Evolutionary conservation across 306 rosid species (phyloP).

Genomic region (Malus domestica): DNA sequence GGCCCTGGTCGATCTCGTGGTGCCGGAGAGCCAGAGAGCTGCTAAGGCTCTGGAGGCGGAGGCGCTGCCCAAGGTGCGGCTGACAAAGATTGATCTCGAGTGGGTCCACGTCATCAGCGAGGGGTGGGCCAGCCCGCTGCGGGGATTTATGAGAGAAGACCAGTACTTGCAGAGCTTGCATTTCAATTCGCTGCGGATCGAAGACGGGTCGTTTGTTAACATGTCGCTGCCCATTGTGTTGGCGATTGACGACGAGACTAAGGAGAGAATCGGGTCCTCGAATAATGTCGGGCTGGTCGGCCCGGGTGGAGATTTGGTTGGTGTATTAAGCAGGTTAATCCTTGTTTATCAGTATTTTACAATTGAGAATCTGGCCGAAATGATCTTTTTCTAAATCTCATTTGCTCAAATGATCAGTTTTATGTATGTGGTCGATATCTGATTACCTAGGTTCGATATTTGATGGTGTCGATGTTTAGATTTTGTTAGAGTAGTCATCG

Average conservation of each 20-base stretch:
- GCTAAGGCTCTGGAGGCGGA: constrained; percentile 42
- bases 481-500: too few relatives aligned
- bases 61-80: constrained; percentile 48
- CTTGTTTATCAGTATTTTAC: background rate
- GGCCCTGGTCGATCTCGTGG: constrained; percentile 63
- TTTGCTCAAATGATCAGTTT: too few relatives aligned
- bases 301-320: constrained; percentile 64
- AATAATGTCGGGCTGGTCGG: constrained; percentile 57
- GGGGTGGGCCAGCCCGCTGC: constrained; percentile 94
- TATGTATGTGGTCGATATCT: too few relatives aligned
- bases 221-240: constrained; percentile 95
- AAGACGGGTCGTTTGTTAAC: constrained; percentile 67
- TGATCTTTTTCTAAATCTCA: too few relatives aligned
- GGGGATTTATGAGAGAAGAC: constrained; percentile 89
- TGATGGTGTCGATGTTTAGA: too few relatives aligned
- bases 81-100: constrained; percentile 71
- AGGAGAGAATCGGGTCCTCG: constrained; percentile 48
- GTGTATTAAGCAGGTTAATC: constrained; percentile 68
- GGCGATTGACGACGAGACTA: constrained; percentile 72
- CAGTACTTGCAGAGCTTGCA: constrained; percentile 91
- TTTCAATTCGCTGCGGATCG: constrained; percentile 60
- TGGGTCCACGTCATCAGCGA: constrained; percentile 92
- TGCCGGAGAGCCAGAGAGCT: constrained; percentile 47
- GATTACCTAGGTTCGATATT: too few relatives aligned
- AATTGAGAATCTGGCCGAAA: too few relatives aligned